A percentile compares a stretch with the other conserved stretches of the same genome.
Evolutionary conservation across 2,329 filamentous ascomycete species (phyloP).

Genomic region (Monilinia laxa): DNA sequence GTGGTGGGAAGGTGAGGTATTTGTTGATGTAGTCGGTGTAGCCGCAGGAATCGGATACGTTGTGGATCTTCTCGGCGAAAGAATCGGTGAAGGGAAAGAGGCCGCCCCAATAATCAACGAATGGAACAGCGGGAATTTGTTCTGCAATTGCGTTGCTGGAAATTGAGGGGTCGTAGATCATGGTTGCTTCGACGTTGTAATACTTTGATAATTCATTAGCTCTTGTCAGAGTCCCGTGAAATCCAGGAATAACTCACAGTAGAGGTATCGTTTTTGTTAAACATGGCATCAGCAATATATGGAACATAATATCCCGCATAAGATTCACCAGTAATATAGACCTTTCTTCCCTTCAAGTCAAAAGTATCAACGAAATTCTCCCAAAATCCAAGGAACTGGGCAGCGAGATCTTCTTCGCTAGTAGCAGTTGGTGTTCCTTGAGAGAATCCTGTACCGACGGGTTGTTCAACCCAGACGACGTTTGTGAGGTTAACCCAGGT

Average conservation of each 20-base stretch:
- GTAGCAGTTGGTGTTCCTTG: conserved; percentile 55
- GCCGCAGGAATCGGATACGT: conserved; percentile 57
- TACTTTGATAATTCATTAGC: conserved; percentile 48
- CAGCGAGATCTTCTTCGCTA: conserved; percentile 65
- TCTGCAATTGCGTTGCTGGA: conserved; percentile 50
- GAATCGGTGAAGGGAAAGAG: conserved; percentile 65
- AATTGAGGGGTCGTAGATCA: conserved; percentile 72
- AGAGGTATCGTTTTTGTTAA: conserved; percentile 54
- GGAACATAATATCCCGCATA: conserved; percentile 69
- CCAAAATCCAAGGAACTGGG: conserved; percentile 76
- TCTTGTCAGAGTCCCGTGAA: background rate
- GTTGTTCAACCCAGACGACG: conserved; percentile 39
- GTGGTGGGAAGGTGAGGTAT: conserved; percentile 68
- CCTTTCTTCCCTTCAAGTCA: conserved; percentile 62
- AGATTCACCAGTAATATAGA: conserved; percentile 73
- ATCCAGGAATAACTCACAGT: conserved; percentile 24
- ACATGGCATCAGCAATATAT: conserved; percentile 71
- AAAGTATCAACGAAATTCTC: conserved; percentile 75
- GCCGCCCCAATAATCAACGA: conserved; percentile 58
- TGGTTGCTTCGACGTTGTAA: conserved; percentile 65
- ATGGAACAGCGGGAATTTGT: conserved; percentile 54
- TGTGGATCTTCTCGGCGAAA: conserved; percentile 53
- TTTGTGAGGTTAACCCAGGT: conserved; percentile 39
- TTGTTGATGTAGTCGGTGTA: conserved; percentile 59
- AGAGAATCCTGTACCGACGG: conserved; percentile 38